Evolutionary conservation across 495 filamentous ascomycete genomes (phyloP).

Genomic region (Zalerion maritima): DNA sequence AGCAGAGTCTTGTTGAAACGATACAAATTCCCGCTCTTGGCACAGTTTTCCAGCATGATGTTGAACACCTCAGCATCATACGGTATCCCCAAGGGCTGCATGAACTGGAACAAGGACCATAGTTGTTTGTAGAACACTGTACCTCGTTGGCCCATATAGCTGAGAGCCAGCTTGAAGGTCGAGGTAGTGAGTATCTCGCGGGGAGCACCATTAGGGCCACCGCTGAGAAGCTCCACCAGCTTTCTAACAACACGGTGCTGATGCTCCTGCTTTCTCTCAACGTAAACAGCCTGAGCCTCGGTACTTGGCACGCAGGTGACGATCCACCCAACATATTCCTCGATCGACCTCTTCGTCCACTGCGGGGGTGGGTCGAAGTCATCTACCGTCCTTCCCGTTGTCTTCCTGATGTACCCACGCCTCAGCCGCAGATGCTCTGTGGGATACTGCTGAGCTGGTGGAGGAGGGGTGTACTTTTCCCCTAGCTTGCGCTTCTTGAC

Average conservation of each 20-base stretch:
- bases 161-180: constrained; percentile 24
- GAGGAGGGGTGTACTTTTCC: too few relatives aligned
- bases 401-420: too few relatives aligned
- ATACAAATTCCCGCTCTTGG: constrained; percentile 15
- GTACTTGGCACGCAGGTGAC: constrained; percentile 12
- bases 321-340: constrained; percentile 19
- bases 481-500: too few relatives aligned
- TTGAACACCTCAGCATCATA: constrained; percentile 21
- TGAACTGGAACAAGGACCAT: constrained; percentile 11
- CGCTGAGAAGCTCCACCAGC: constrained; percentile 15
- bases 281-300: constrained; percentile 15
- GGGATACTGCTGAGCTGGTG: too few relatives aligned
- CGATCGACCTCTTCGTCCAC: constrained; percentile 23
- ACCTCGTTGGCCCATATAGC: constrained; percentile 12
- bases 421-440: too few relatives aligned
- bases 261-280: constrained; percentile 8
- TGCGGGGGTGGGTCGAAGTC: constrained; percentile 14
- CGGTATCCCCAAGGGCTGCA: constrained; percentile 8
- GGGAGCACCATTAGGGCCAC: constrained; percentile 10
- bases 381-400: too few relatives aligned
- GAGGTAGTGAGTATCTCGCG: constrained; percentile 11
- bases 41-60: constrained; percentile 15
- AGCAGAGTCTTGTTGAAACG: constrained; percentile 16
- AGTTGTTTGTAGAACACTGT: constrained; percentile 6
- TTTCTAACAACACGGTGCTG: constrained; percentile 13